These are phyloP conservation scores for Massarina eburnea DNA, from an alignment of 2,329 filamentous ascomycete species.

Conservation along the genomic window DNA sequence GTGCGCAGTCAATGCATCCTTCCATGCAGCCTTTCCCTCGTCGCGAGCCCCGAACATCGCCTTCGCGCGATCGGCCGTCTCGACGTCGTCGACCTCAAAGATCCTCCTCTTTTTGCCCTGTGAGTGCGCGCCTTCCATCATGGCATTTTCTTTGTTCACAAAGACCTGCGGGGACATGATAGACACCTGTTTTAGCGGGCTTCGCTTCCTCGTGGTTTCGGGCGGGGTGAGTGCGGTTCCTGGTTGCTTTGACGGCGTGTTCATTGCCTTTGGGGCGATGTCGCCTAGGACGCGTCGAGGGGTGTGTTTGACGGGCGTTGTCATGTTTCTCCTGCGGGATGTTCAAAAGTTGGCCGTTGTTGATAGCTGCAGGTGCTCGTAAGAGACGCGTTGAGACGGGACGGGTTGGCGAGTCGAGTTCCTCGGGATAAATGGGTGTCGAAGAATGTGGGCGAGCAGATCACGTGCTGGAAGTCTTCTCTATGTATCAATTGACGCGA, in stretches of 20 bases:
- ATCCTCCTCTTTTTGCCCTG: slow-evolving; percentile 40
- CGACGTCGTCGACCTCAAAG: slow-evolving; percentile 37
- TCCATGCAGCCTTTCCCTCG: slow-evolving; percentile 11
- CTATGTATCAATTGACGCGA: slow-evolving; percentile 1
- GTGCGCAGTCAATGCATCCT: slow-evolving; percentile 23
- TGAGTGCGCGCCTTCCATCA: slow-evolving; percentile 13
- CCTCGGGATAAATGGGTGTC: background rate
- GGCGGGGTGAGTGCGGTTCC: slow-evolving; percentile 17
- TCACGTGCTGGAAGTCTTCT: slow-evolving; percentile 6
- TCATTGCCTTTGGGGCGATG: slow-evolving; percentile 36
- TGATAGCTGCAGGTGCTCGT: slow-evolving; percentile 8
- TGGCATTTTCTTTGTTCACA: slow-evolving; percentile 34
- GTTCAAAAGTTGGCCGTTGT: slow-evolving; percentile 23
- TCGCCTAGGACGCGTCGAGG: slow-evolving; percentile 40
- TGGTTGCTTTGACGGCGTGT: slow-evolving; percentile 33
- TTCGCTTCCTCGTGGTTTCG: slow-evolving; percentile 28
- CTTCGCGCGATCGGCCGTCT: slow-evolving; percentile 28
- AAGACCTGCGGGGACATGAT: slow-evolving; percentile 24
- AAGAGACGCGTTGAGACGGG: slow-evolving; percentile 25
- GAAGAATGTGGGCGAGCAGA: slow-evolving; percentile 1
- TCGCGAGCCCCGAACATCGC: slow-evolving; percentile 28
- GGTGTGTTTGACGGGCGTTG: slow-evolving; percentile 29
- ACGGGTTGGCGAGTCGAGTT: slow-evolving; percentile 4
- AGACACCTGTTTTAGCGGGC: slow-evolving; percentile 38
- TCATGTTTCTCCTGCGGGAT: slow-evolving; percentile 26